phyloP scores from a whole-genome alignment of 2,329 filamentous ascomycete genomes.

The Aureobasidium pullulans region DNA sequence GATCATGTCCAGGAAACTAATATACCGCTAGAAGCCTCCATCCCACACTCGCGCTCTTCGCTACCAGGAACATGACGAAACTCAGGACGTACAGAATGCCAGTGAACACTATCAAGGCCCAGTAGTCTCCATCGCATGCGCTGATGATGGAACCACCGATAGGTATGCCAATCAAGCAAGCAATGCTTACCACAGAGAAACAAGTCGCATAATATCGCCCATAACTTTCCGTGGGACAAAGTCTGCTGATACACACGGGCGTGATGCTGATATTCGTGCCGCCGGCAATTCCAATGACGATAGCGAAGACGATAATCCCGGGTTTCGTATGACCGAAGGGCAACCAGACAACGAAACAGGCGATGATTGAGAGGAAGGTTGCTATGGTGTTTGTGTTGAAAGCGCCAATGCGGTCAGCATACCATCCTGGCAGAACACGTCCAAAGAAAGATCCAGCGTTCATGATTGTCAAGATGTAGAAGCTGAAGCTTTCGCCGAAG shows the following conservation, averaged over 20 bases:
- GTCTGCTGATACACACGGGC: slow-evolving; percentile 39
- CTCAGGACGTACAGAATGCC: slow-evolving; percentile 19
- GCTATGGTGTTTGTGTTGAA: slow-evolving; percentile 72
- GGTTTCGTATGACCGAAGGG: slow-evolving; percentile 31
- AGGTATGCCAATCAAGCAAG: slow-evolving; percentile 25
- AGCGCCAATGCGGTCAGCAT: slow-evolving; percentile 68
- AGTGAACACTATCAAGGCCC: slow-evolving; percentile 22
- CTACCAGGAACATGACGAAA: slow-evolving; percentile 3
- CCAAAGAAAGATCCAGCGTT: slow-evolving; percentile 75
- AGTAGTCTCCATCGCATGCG: slow-evolving; percentile 24
- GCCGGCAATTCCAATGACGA: slow-evolving; percentile 30
- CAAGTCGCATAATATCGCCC: slow-evolving; percentile 32
- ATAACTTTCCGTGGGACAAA: slow-evolving; percentile 37
- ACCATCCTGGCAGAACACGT: slow-evolving; percentile 64
- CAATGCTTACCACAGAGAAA: slow-evolving; percentile 24
- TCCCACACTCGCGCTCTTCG: background rate
- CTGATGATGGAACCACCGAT: slow-evolving; percentile 25
- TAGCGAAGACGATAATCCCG: slow-evolving; percentile 23
- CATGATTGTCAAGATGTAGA: slow-evolving; percentile 67
- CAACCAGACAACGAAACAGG: slow-evolving; percentile 67
- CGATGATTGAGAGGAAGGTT: slow-evolving; percentile 52
- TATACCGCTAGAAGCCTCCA: background rate
- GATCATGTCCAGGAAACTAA: too few relatives aligned
- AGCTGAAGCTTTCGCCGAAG: slow-evolving; percentile 56
- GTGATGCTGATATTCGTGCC: slow-evolving; percentile 32